Conservation (phyloP, 1,139 yeast species). For the Kluyveromyces marxianus region DNA sequence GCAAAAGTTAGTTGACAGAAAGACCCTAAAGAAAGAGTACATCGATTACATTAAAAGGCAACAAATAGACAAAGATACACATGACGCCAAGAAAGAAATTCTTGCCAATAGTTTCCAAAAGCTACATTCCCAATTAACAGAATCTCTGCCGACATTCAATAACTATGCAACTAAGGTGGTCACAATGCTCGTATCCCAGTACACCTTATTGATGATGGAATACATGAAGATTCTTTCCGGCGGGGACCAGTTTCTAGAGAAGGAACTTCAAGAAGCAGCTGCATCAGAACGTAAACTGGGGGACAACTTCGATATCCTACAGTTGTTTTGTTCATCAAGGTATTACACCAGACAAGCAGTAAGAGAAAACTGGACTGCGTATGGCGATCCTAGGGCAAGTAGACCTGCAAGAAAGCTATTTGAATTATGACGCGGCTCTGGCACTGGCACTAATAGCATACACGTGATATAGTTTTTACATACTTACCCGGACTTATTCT, state of each 20-base stretch:
- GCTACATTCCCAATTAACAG: conserved; percentile 26
- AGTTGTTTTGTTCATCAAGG: conserved; percentile 26
- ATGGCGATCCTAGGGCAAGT: conserved; percentile 22
- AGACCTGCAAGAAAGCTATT: conserved; percentile 30
- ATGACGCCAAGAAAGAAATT: conserved; percentile 24
- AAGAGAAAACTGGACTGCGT: conserved; percentile 24
- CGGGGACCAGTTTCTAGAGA: conserved; percentile 18
- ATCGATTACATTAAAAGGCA: conserved; percentile 14
- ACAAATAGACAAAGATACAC: conserved; percentile 17
- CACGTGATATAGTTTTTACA: neutral
- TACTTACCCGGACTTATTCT: neutral
- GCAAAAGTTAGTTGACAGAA: conserved; percentile 26
- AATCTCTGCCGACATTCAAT: conserved; percentile 29
- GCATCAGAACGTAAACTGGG: conserved; percentile 18
- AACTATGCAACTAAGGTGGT: conserved; percentile 13
- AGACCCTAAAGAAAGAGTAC: conserved; percentile 29
- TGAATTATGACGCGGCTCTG: conserved; percentile 19
- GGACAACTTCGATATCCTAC: conserved; percentile 33
- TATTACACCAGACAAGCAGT: conserved; percentile 26
- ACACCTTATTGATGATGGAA: conserved; percentile 19
- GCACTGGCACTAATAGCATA: no score
- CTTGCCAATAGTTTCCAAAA: conserved; percentile 25
- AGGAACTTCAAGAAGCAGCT: conserved; percentile 17
- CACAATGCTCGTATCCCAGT: conserved; percentile 18
- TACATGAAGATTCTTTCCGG: conserved; percentile 30